These are phyloP conservation scores for Rhodofomes roseus DNA, from an alignment of 1,284 basidiomycete genomes.

Conservation along the genomic window DNA sequence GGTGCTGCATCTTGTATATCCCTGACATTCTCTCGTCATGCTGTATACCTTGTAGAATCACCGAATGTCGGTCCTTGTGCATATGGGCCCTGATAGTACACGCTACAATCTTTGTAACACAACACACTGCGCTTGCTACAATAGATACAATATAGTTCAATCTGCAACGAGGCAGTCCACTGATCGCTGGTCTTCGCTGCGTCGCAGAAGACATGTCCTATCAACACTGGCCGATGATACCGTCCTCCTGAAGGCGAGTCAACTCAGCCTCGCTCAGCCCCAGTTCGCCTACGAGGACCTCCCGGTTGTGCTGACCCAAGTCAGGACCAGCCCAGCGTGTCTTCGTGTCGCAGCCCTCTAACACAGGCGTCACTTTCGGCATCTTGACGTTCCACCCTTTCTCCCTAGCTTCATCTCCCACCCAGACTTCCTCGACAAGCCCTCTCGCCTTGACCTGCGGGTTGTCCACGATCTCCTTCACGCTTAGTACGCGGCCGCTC, in stretches of 20 bases:
- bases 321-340: conserved; percentile 68
- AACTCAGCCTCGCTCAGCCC: conserved; percentile 44
- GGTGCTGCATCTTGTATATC: background rate
- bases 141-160: background rate
- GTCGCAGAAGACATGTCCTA: background rate
- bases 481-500: conserved; percentile 57
- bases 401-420: conserved; percentile 33
- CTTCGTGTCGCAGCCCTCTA: conserved; percentile 51
- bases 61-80: background rate
- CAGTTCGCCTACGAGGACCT: conserved; percentile 50
- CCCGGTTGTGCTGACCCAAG: conserved; percentile 59
- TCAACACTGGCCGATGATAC: conserved; percentile 39
- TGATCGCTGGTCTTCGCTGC: too few relatives aligned
- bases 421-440: conserved; percentile 55
- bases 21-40: background rate
- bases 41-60: conserved; percentile 2
- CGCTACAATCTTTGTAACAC: conserved; percentile 1
- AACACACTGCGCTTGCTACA: conserved; percentile 3
- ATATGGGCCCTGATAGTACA: background rate
- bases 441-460: conserved; percentile 55
- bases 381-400: conserved; percentile 60
- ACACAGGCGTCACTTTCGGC: conserved; percentile 54
- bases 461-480: conserved; percentile 56
- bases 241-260: conserved; percentile 37
- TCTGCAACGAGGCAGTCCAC: too few relatives aligned